Evolutionary conservation across 495 filamentous ascomycete genomes (phyloP), one percentile per base, ranked within the genome.

Genomic region (Aspergillus haitiensis): DNA sequence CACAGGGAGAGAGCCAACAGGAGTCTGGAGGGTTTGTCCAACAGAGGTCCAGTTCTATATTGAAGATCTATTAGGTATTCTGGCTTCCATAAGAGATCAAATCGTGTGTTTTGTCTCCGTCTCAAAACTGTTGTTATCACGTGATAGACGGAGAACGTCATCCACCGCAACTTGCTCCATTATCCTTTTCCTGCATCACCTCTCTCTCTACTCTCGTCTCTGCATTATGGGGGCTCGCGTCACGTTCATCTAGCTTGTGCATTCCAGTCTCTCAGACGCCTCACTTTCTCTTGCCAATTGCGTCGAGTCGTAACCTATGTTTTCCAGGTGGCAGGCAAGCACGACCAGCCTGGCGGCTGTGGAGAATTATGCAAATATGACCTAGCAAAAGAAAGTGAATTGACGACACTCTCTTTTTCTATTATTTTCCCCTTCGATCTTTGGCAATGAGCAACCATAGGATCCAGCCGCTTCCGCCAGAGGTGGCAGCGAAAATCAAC

Each of bases 401-500:
- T 27, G 21, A 27, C 21, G 1, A 27, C 3, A 27, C 21, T n/a
- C n/a, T 8, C 5, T 15, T 46, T 37, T 45, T 11, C 34, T 55
- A 5, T 7, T 15, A 37, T 37, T 45, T 10, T 42, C 50, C 35
- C 27, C 48, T 53, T 55, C 32, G 8, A 74, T 70, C 68, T 50
- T 67, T 61, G 27, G 56, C 7, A 56, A 67, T 56, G 65, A 61
- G 64, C 49, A 62, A 63, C 42, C 35, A 69, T 54, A 72, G 64
- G 13, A 96, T 98, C 56, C 77, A 80, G 59, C 85, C 79, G 42
- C 79, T 98, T 46, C 90, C 93, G 12, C 70, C 81, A 27, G 83
- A 93, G 52, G 92, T 91, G 53, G 79, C 85, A 54, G 84, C 88
- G n/a, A 93, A 93, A 67, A 87, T 98, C 71, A 90, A 89, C 63